These are phyloP conservation scores for Leccinum variicolor DNA, from an alignment of 768 basidiomycete species.

Conservation along the genomic window DNA sequence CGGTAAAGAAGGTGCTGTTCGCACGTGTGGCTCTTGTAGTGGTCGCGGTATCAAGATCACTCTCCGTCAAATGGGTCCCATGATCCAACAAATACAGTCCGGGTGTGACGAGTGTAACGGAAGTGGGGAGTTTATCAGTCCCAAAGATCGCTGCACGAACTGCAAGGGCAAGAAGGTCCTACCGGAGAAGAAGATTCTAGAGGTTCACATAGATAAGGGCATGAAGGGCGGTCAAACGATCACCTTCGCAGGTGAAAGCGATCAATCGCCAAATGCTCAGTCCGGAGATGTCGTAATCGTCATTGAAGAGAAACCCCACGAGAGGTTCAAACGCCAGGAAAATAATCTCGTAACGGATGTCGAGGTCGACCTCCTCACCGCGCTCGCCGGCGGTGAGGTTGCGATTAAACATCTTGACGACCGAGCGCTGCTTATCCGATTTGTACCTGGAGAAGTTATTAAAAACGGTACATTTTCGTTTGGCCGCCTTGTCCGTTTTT, in stretches of 20 bases:
- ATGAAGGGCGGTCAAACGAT: slow-evolving; percentile 95
- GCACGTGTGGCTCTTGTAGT: slow-evolving; percentile 68
- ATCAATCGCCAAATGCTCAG: slow-evolving; percentile 83
- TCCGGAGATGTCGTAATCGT: slow-evolving; percentile 95
- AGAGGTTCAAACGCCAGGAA: slow-evolving; percentile 82
- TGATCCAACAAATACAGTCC: slow-evolving; percentile 99
- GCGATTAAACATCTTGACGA: slow-evolving; percentile 93
- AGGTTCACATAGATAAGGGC: slow-evolving; percentile 97
- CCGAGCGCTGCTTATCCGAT: slow-evolving; percentile 76
- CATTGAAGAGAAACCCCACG: slow-evolving; percentile 90
- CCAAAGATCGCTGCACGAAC: slow-evolving; percentile 84
- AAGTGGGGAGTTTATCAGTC: slow-evolving; percentile 92
- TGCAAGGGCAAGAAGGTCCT: slow-evolving; percentile 96
- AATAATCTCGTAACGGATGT: slow-evolving; percentile 83
- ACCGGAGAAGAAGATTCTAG: slow-evolving; percentile 93
- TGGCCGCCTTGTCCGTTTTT: not conserved
- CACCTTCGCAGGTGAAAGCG: slow-evolving; percentile 85
- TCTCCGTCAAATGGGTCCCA: slow-evolving; percentile 96
- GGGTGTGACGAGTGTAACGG: slow-evolving; percentile 92
- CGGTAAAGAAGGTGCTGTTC: slow-evolving; percentile 95
- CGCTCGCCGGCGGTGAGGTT: slow-evolving; percentile 89
- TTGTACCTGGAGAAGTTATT: slow-evolving; percentile 86
- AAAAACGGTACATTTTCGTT: slow-evolving; percentile 74
- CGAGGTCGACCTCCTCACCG: slow-evolving; percentile 92
- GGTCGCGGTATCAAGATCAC: slow-evolving; percentile 92